Base-by-base conservation (phyloP, 306 rosid genomes). In the Dryas drummondii region DNA sequence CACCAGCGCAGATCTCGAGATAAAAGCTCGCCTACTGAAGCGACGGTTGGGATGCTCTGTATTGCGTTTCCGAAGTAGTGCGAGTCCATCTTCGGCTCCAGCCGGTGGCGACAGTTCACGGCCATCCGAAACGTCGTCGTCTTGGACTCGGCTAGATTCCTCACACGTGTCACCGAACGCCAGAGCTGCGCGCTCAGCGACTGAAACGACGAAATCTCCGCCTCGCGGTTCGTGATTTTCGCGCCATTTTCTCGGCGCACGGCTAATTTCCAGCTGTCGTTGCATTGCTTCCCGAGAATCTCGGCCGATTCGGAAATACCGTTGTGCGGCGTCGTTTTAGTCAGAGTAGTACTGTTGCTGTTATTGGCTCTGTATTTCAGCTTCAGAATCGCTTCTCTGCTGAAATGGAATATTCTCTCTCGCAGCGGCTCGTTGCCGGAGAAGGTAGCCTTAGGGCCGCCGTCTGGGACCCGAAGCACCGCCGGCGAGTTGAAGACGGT, bases 61-160 rank as follows among this genome's bases (percentile, higher is more conserved):
- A 93, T 93, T 7, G 97, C 98, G 75, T 93, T 93, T 9, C 98
- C 98, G 67, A 91, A 93, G 79, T 93, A 93, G 77, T 85, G 76
- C 32, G 91, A 27, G 55, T 88, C 85, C 89, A 93, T 76, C 86
- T 69, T 82, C 17, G 98, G 98, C 37, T 75, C 64, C 48, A 93
- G 73, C 1, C 98, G 79, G 81, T 86, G 98, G 26, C 98, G 96
- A 78, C 96, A 93, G 70, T 93, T 93, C 79, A 93, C 98, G 0
- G 98, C 98, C 98, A 93, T 93, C 0, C 98, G 85, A 57, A 93
- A 91, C 81, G 96, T 93, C 84, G 96, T 87, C 80, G 82, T 80
- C 82, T 88, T 90, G 0, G 82, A 1, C 0, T 27, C 41, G 4
- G 81, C 85, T 8, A 93, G 42, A 4, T 83, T 86, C 72, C 98